Conservation (phyloP, 345 rosid species). For the Viola odorata region DNA sequence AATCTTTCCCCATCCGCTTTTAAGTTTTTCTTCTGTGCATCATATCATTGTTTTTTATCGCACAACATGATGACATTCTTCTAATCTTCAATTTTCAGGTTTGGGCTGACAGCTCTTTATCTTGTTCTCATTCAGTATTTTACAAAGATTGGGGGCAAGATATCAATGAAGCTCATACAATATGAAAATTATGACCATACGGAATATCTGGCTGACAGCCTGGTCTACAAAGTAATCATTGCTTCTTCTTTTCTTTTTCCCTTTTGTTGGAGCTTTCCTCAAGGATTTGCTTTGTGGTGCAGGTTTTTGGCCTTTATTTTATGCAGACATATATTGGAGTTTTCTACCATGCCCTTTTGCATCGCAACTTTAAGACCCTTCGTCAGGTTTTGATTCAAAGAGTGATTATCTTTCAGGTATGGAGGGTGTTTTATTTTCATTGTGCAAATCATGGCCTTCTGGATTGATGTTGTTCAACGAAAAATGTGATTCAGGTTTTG, state of each 20-base stretch:
- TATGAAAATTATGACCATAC: slow-evolving; percentile 64
- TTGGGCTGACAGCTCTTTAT: slow-evolving; percentile 67
- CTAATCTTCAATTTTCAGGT: slow-evolving; percentile 52
- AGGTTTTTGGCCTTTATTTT: slow-evolving; percentile 93
- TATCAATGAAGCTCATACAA: slow-evolving; percentile 73
- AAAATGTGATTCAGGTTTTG: slow-evolving; percentile 47
- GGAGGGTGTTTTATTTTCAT: slow-evolving; percentile 4
- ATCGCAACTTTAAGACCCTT: slow-evolving; percentile 76
- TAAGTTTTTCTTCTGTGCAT: background rate
- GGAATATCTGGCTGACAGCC: slow-evolving; percentile 79
- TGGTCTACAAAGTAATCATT: slow-evolving; percentile 70
- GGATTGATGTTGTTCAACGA: slow-evolving; percentile 3
- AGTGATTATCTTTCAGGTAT: slow-evolving; percentile 60
- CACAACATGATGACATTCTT: slow-evolving; percentile 9
- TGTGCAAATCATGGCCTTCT: slow-evolving; percentile 3
- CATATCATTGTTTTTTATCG: background rate
- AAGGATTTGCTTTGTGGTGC: slow-evolving; percentile 28
- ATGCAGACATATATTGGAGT: slow-evolving; percentile 94
- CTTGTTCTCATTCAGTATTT: slow-evolving; percentile 76
- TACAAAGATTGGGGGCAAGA: slow-evolving; percentile 68
- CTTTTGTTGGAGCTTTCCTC: background rate
- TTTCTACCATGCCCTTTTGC: slow-evolving; percentile 90
- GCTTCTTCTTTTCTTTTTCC: slow-evolving; percentile 10
- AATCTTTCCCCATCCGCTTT: background rate
- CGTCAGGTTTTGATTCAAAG: slow-evolving; percentile 79